A percentile compares a stretch with the other conserved stretches of the same genome.
Evolutionary conservation across 352 stramenopile genomes (phyloP).

Genomic region (Blastocystis sp.): DNA sequence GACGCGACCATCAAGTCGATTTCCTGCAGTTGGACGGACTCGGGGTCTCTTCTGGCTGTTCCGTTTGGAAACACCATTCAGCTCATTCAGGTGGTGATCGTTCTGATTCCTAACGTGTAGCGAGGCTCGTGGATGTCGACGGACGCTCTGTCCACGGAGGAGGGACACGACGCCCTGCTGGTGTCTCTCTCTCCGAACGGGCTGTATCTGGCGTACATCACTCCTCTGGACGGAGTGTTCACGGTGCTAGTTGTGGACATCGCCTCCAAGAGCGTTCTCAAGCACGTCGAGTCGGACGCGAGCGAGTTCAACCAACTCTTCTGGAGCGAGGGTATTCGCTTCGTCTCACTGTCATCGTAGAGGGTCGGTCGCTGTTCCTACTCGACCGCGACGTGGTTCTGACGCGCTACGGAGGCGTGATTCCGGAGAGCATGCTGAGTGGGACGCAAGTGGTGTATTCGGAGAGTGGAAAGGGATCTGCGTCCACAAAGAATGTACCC

Average conservation of each 20-base stretch:
- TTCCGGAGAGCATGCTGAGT: not conserved
- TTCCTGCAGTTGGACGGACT: conserved; percentile 7
- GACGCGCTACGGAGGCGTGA: not conserved
- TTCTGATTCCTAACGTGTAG: not conserved
- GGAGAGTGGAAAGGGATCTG: too few species aligned
- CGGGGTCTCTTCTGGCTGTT: not conserved
- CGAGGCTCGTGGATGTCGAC: not conserved
- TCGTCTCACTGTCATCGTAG: not conserved
- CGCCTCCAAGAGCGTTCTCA: not conserved
- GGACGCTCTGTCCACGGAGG: not conserved
- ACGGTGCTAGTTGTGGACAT: not conserved
- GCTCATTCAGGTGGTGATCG: not conserved
- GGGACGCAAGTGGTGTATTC: not conserved
- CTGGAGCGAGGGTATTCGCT: conserved; percentile 1
- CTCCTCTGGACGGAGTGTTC: not conserved
- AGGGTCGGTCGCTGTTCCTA: conserved; percentile 5
- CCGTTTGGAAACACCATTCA: conserved; percentile 23
- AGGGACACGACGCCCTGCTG: not conserved
- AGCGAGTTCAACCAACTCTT: conserved; percentile 1
- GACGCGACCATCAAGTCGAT: not conserved
- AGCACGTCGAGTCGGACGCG: not conserved
- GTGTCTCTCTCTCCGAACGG: conserved; percentile 12
- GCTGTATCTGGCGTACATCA: conserved; percentile 27
- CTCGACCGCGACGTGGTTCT: conserved; percentile 7
- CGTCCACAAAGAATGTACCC: too few species aligned